phyloP scores from a whole-genome alignment of 2,329 filamentous ascomycete genomes.

The Penicillium occitanis region DNA sequence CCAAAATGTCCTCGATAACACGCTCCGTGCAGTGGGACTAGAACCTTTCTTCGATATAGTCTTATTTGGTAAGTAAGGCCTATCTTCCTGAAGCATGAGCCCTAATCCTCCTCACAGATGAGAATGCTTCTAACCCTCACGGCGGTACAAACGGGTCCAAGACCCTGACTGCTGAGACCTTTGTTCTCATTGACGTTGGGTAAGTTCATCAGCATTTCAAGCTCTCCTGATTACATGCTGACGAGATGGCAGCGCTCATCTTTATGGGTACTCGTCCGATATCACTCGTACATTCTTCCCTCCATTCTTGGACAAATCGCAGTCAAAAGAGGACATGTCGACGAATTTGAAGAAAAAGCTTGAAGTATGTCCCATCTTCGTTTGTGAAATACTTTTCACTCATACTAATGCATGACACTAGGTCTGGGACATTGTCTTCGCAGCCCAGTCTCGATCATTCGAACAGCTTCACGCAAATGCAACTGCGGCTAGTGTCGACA shows the following conservation, averaged over 20 bases:
- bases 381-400: not conserved
- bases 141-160: constrained; percentile 48
- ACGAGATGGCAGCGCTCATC: constrained; percentile 48
- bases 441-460: constrained; percentile 60
- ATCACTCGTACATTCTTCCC: constrained; percentile 63
- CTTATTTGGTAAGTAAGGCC: constrained; percentile 49
- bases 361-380: constrained; percentile 18
- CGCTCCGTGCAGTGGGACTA: constrained; percentile 56
- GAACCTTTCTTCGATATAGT: constrained; percentile 64
- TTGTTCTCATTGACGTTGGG: constrained; percentile 64
- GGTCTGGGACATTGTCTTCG: constrained; percentile 62
- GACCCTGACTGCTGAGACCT: constrained; percentile 54
- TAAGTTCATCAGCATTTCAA: constrained; percentile 20
- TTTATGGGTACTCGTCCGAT: constrained; percentile 63
- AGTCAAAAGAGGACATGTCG: constrained; percentile 21
- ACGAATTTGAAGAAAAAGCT: constrained; percentile 50
- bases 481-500: constrained; percentile 61
- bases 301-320: constrained; percentile 35
- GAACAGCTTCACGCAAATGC: constrained; percentile 51
- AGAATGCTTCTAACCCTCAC: constrained; percentile 44
- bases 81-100: not conserved
- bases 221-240: not conserved
- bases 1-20: constrained; percentile 55
- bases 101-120: constrained; percentile 26
- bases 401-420: constrained; percentile 20